Percentiles rank a stretch among this genome's conserved stretches.
These are phyloP conservation scores for Chrysanthemum makinoi DNA, from an alignment of 129 eudicot genomes.

Conservation along the genomic window DNA sequence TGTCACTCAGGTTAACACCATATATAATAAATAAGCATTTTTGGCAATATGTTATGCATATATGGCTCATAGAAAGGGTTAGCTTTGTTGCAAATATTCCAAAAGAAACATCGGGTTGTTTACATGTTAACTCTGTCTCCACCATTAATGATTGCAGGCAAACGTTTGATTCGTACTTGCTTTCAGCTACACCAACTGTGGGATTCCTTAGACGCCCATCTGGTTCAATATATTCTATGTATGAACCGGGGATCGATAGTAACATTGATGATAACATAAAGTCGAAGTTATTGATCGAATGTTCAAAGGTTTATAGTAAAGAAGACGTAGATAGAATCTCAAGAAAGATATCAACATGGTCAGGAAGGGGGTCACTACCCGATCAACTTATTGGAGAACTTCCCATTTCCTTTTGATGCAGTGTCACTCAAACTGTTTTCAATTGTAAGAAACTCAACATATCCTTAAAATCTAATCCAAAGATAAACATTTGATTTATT, in stretches of 20 bases:
- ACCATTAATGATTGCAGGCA: constrained; percentile 47
- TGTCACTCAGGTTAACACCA: not conserved
- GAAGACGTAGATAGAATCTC: constrained; percentile 43
- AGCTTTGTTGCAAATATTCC: not conserved
- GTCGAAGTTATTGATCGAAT: constrained; percentile 49
- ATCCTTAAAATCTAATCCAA: not conserved
- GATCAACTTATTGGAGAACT: constrained; percentile 58
- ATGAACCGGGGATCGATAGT: constrained; percentile 32
- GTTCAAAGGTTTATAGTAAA: constrained; percentile 36
- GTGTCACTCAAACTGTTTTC: constrained; percentile 63
- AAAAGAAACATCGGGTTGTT: not conserved
- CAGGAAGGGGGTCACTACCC: constrained; percentile 39
- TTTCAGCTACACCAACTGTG: constrained; percentile 77
- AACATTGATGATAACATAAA: constrained; percentile 42
- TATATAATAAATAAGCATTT: not conserved
- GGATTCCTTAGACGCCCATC: constrained; percentile 50
- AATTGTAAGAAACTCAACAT: constrained; percentile 47
- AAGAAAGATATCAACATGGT: constrained; percentile 44
- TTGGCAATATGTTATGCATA: too few species aligned
- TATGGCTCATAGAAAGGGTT: not conserved
- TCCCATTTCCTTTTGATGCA: constrained; percentile 64
- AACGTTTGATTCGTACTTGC: constrained; percentile 56
- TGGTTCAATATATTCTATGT: constrained; percentile 38
- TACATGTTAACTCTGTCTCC: not conserved
- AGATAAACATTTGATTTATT: not conserved